Conservation (phyloP, 495 filamentous ascomycete genomes). For the Penicillium cinerascens region DNA sequence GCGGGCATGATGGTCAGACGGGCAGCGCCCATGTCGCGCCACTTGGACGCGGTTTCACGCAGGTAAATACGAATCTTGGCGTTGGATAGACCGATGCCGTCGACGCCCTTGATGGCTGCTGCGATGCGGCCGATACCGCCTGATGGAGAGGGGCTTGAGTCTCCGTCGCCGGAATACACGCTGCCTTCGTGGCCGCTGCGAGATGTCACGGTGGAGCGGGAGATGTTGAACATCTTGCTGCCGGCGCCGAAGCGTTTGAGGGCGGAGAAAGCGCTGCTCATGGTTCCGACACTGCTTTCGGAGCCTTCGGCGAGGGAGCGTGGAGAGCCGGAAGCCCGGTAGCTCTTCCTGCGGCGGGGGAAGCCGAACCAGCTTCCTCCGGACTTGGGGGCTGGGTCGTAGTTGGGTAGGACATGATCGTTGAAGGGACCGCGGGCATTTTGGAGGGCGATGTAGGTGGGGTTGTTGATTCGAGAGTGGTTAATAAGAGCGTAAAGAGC, state of each 20-base stretch:
- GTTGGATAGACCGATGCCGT: slow-evolving; percentile 63
- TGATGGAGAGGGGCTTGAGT: slow-evolving; percentile 40
- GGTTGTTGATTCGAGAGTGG: slow-evolving; percentile 76
- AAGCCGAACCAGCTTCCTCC: slow-evolving; percentile 43
- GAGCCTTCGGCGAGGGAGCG: slow-evolving; percentile 51
- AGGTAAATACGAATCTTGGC: slow-evolving; percentile 80
- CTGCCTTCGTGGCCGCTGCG: slow-evolving; percentile 56
- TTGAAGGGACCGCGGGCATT: slow-evolving; percentile 53
- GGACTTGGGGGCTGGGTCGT: slow-evolving; percentile 30
- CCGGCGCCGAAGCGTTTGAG: slow-evolving; percentile 63
- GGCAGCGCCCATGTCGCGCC: slow-evolving; percentile 87
- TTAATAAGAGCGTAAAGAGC: slow-evolving; percentile 80
- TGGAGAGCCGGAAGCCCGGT: slow-evolving; percentile 54
- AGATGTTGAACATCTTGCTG: slow-evolving; percentile 74
- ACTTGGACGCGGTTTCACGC: slow-evolving; percentile 71
- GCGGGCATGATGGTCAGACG: slow-evolving; percentile 76
- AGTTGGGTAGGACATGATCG: slow-evolving; percentile 24
- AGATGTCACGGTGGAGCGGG: slow-evolving; percentile 57
- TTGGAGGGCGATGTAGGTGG: slow-evolving; percentile 81
- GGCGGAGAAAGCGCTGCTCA: slow-evolving; percentile 66
- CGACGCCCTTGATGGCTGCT: slow-evolving; percentile 47
- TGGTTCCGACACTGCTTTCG: slow-evolving; percentile 56
- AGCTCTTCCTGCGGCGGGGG: slow-evolving; percentile 51
- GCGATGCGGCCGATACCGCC: slow-evolving; percentile 56
- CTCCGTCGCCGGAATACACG: slow-evolving; percentile 57